Evolutionary conservation across 1,284 basidiomycete genomes (phyloP).

Genomic region (Phellinidium pouzarii): DNA sequence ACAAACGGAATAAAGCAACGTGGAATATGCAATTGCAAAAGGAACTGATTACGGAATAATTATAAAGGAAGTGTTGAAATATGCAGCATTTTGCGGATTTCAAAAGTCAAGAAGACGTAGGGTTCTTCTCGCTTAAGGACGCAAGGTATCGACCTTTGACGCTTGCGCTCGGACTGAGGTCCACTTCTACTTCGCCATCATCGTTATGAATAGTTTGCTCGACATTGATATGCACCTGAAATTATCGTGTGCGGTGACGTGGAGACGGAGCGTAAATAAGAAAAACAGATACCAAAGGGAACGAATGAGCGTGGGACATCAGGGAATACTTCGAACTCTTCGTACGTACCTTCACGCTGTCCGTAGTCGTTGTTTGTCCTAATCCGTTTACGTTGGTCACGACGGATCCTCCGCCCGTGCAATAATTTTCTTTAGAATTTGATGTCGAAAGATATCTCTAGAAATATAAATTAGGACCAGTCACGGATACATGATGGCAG

Average conservation of each 20-base stretch:
- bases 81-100: too few species aligned
- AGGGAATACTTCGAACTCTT: too few species aligned
- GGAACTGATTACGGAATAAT: not conserved
- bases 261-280: not conserved
- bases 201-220: constrained; percentile 16
- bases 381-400: not conserved
- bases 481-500: not conserved
- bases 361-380: constrained; percentile 6
- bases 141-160: constrained; percentile 5
- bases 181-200: constrained; percentile 10
- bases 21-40: too few species aligned
- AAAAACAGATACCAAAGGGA: too few species aligned
- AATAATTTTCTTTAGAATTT: constrained; percentile 2
- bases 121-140: not conserved
- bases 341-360: constrained; percentile 14
- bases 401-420: not conserved
- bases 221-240: constrained; percentile 17
- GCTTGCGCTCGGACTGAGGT: constrained; percentile 11
- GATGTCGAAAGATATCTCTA: not conserved
- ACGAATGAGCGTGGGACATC: too few species aligned
- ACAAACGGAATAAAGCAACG: too few species aligned
- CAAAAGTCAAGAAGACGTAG: not conserved
- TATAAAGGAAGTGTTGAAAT: not conserved
- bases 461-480: not conserved
- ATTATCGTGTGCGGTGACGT: not conserved